Conservation (phyloP, 2,329 filamentous ascomycete genomes). For the Alternaria burnsii region DNA sequence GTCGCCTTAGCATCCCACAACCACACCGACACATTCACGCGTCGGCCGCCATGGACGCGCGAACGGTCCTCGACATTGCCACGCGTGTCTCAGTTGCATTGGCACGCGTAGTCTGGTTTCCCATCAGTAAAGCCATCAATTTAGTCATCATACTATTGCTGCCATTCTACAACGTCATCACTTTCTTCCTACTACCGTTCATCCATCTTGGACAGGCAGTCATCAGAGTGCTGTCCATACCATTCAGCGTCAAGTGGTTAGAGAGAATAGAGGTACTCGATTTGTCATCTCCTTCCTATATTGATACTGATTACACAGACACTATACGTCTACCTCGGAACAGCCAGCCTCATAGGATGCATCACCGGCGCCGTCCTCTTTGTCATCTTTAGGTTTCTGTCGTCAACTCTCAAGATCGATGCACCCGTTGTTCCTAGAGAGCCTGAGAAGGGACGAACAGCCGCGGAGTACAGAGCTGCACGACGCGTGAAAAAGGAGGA, state of each 20-base stretch:
- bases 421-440: conserved; percentile 17
- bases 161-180: conserved; percentile 59
- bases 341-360: conserved; percentile 73
- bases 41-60: conserved; percentile 34
- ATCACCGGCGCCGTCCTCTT: conserved; percentile 68
- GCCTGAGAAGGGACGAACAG: conserved; percentile 29
- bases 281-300: background rate
- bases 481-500: conserved; percentile 37
- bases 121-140: conserved; percentile 50
- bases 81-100: conserved; percentile 9
- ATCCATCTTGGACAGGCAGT: conserved; percentile 56
- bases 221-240: conserved; percentile 55
- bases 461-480: conserved; percentile 40
- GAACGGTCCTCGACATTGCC: conserved; percentile 38
- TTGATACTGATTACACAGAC: conserved; percentile 46
- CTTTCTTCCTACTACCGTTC: conserved; percentile 61
- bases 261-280: conserved; percentile 64
- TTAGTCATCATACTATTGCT: conserved; percentile 54
- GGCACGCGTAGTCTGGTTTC: conserved; percentile 48
- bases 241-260: conserved; percentile 57
- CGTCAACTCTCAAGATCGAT: conserved; percentile 59
- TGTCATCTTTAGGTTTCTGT: conserved; percentile 64
- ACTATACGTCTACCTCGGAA: conserved; percentile 67
- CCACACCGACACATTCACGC: background rate
- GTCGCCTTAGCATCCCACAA: background rate